These are phyloP conservation scores for Trametes meyenii DNA, from an alignment of 768 basidiomycete genomes.

Conservation along the genomic window DNA sequence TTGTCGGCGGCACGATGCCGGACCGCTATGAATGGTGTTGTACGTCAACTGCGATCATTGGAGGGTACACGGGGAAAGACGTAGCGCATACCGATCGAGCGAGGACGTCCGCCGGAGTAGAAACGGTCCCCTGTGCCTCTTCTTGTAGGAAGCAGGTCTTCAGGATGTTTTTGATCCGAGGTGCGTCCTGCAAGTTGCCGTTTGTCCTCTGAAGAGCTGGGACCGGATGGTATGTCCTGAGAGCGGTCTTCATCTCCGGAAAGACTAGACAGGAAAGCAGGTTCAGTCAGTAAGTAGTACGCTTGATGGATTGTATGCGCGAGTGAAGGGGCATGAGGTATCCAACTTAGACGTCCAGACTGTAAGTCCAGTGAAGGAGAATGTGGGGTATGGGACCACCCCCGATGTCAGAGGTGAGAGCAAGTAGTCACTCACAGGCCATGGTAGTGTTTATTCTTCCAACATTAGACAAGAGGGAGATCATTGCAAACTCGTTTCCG, in stretches of 20 bases:
- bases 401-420: background rate
- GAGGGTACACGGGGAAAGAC: background rate
- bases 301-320: background rate
- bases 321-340: background rate
- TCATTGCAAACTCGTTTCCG: conserved; percentile 72
- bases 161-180: conserved; percentile 75
- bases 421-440: conserved; percentile 60
- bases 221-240: conserved; percentile 78
- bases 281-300: background rate
- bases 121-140: conserved; percentile 46
- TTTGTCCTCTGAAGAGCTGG: conserved; percentile 69
- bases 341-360: background rate
- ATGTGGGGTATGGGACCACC: no score
- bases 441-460: conserved; percentile 81
- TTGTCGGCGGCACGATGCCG: conserved; percentile 67
- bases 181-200: conserved; percentile 76
- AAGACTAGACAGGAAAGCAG: conserved; percentile 51
- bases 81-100: conserved; percentile 49
- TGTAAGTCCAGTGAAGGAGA: no score
- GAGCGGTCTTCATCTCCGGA: conserved; percentile 77
- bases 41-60: conserved; percentile 6
- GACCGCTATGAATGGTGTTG: conserved; percentile 31
- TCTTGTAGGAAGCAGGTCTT: conserved; percentile 60
- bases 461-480: conserved; percentile 75
- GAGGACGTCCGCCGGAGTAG: conserved; percentile 61